Evolutionary conservation across 176 grass and related monocot species (phyloP), one percentile per base, ranked within the genome.

Genomic region (Carex parvula): DNA sequence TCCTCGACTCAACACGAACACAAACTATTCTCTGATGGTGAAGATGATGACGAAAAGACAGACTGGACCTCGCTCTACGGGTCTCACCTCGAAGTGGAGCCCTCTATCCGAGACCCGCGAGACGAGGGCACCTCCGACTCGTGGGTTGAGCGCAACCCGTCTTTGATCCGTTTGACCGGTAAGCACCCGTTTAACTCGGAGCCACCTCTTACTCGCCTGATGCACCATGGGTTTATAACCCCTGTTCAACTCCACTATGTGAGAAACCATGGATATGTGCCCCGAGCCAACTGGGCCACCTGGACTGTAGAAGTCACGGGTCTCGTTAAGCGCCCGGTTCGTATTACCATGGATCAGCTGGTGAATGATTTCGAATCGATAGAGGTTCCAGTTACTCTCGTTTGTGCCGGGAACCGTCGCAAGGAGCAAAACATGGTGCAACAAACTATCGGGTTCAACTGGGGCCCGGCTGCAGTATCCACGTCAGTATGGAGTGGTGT

Each of bases 371-470:
- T 94, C 82, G 59, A 85, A 1, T 22, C 87, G 0, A 35, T 92
- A 1, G 95, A 97, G 84, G 16, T 93, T 48, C 90, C 95, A 4
- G 90, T 95, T 1, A 94, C 95, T 66, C 81, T 97, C 0, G 90
- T 81, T 0, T 97, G 95, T 81, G 95, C 95, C 1, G 95, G 95
- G 0, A 97, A 97, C 90, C 87, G 95, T 12, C 92, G 95, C 72
- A 94, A 94, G 87, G 95, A 97, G 85, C 95, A 97, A 85, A 97
- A 97, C 87, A 92, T 92, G 95, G 87, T 93, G 84, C 85, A 73
- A 65, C 86, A 94, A 75, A 94, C 95, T 8, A 86, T 93, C 33
- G 95, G 95, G 0, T 97, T 97, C 87, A 97, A 93, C 86, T 97
- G 95, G 95, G 95, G 95, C 68, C 48, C 95, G 0, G 90, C 81